phyloP scores from a whole-genome alignment of 345 rosid species.

The Geranium brycei region DNA sequence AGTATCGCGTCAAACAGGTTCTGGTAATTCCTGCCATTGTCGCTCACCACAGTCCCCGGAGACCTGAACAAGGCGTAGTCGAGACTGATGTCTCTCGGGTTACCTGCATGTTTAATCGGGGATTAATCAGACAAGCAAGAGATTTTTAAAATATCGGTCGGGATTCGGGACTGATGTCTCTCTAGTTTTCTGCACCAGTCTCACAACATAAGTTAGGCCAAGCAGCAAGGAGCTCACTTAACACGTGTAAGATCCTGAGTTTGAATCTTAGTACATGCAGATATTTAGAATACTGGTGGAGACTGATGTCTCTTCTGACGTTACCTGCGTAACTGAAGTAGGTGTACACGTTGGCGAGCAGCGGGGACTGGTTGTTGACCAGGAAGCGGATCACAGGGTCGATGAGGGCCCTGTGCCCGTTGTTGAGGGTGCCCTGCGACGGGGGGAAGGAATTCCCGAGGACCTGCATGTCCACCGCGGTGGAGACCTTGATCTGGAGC shows the following conservation, averaged over 20 bases:
- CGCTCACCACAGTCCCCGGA: constrained; percentile 5
- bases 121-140: too few relatives aligned
- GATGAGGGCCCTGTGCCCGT: constrained; percentile 13
- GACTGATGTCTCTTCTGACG: not conserved
- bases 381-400: constrained; percentile 28
- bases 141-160: too few relatives aligned
- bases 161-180: too few relatives aligned
- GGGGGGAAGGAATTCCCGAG: constrained; percentile 16
- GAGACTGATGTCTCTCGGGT: constrained; percentile 8
- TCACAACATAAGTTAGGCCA: too few relatives aligned
- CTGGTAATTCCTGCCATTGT: constrained; percentile 16
- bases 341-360: constrained; percentile 35
- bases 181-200: too few relatives aligned
- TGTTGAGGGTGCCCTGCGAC: constrained; percentile 9
- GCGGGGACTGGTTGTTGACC: constrained; percentile 24
- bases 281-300: too few relatives aligned
- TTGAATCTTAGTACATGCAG: too few relatives aligned
- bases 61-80: constrained; percentile 31
- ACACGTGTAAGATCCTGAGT: too few relatives aligned
- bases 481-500: constrained; percentile 37
- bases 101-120: not conserved
- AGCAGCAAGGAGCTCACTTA: too few relatives aligned
- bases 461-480: constrained; percentile 8
- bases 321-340: constrained; percentile 21
- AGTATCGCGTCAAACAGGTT: constrained; percentile 46